Percentiles rank a stretch among this genome's conserved stretches.
Evolutionary conservation across 1,139 yeast genomes (phyloP).

Genomic region (Blastobotrys indianensis): DNA sequence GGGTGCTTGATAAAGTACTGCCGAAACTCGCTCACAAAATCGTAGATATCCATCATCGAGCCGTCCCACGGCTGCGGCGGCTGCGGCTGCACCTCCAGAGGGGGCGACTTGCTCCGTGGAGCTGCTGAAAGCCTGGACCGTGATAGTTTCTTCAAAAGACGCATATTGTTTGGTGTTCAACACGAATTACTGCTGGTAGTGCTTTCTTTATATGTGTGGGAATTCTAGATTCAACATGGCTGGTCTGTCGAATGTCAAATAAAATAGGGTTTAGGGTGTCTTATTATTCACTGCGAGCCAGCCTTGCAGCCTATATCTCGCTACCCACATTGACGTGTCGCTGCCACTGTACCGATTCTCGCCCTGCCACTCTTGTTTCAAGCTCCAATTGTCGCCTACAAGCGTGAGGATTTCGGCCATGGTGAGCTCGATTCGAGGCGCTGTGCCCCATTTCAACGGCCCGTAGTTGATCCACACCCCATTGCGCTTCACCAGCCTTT

Average conservation of each 20-base stretch:
- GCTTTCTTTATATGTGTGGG: neutral
- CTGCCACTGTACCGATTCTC: conserved; percentile 30
- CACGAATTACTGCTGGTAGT: neutral
- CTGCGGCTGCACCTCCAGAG: too few species aligned
- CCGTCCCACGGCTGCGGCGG: conserved; percentile 9
- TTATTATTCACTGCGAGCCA: conserved; percentile 18
- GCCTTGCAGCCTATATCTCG: conserved; percentile 26
- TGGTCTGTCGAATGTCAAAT: neutral
- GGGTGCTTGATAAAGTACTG: conserved; percentile 1
- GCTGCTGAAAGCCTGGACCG: too few species aligned
- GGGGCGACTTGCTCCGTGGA: neutral
- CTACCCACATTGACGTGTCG: conserved; percentile 26
- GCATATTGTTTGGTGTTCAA: neutral
- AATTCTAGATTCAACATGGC: neutral
- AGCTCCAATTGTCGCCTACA: conserved; percentile 57
- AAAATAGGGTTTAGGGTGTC: neutral
- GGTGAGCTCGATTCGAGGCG: conserved; percentile 71
- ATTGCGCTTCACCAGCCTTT: conserved; percentile 41
- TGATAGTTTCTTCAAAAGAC: too few species aligned
- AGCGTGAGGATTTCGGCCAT: conserved; percentile 55
- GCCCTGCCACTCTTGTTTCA: conserved; percentile 33
- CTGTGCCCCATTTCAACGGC: conserved; percentile 83
- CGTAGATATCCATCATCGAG: conserved; percentile 7
- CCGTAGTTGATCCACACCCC: conserved; percentile 81
- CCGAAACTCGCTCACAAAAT: conserved; percentile 3